Base-by-base conservation (phyloP, 2,329 filamentous ascomycete species). In the Paraphoma chrysanthemicola region DNA sequence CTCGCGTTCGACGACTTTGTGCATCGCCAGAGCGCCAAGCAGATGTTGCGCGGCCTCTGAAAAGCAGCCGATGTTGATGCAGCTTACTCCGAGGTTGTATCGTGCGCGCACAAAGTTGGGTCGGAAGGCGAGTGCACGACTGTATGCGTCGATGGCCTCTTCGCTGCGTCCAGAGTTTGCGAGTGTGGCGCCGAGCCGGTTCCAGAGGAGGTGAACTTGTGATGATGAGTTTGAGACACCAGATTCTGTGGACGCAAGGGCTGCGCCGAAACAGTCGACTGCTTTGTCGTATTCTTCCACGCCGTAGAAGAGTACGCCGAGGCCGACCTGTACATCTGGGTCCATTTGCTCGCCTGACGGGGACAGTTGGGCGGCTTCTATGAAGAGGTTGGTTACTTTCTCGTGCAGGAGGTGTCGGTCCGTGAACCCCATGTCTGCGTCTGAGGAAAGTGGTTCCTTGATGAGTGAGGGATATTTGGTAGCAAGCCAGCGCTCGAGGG, bases 221-320 rank as follows among this genome's bases (percentile, higher is more conserved):
- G 90, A 89, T 68, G 88, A 87, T 60, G 92, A 89, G 79, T 97
- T 98, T 57, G 88, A 90, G 8, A 87, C 87, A 56, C 95, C 95
- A 36, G 88, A 85, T 77, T 97, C 93, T 0, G 91, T 92, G 23
- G 88, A 92, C 56, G 92, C 91, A 23, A 99, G 86, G 0, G 96
- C 94, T 0, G 94, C 89, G 53, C 90, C 91, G 85, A 99, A 99
- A 82, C 96, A 99, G 81, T 99, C 95, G 38, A 99, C 94, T 0
- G 95, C 95, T 81, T 99, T 99, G 75, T 95, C 92, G 81, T 97
- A 98, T 74, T 98, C 94, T 78, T 99, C 95, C 30, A 92, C 93
- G 49, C 94, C 95, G 79, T 99, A 99, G 81, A 99, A 98, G 14
- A 99, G 86, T 4, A 99, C 95, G 36, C 96, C 96, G 1, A 99